Percentiles rank a stretch among this genome's conserved stretches.
Conservation (phyloP, 140 eudicot species). For the Stevia rebaudiana region DNA sequence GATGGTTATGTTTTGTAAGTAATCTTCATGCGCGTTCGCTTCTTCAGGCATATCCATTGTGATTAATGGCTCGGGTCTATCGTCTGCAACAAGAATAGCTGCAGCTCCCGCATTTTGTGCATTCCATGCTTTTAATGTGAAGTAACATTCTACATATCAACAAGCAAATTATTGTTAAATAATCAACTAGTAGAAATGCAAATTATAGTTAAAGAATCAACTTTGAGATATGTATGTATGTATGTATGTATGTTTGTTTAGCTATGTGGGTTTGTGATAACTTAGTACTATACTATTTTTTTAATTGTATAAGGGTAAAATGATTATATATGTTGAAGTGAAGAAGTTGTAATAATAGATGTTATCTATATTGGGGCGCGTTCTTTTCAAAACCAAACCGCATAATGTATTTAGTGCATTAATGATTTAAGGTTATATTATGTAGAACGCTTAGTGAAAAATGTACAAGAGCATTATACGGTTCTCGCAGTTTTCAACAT, state of each 20-base stretch:
- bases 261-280: background rate
- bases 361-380: too few relatives aligned
- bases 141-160: constrained; percentile 66
- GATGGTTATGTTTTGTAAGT: constrained; percentile 70
- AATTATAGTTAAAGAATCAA: background rate
- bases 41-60: constrained; percentile 93
- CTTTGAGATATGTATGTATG: background rate
- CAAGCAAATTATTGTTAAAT: background rate
- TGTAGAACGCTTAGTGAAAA: too few relatives aligned
- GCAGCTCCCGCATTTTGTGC: constrained; percentile 97
- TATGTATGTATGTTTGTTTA: too few relatives aligned
- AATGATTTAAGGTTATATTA: too few relatives aligned
- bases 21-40: constrained; percentile 51
- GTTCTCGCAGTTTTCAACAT: too few relatives aligned
- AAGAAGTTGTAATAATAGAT: background rate
- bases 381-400: too few relatives aligned
- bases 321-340: background rate
- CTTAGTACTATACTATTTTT: background rate
- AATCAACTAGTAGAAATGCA: background rate
- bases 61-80: constrained; percentile 68
- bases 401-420: too few relatives aligned
- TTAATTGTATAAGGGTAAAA: background rate
- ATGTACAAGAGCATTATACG: too few relatives aligned
- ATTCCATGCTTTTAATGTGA: constrained; percentile 91
- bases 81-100: constrained; percentile 92